Evolutionary conservation across 352 stramenopile species (phyloP), one percentile per base, ranked within the genome.

Genomic region (Phytophthora boehmeriae): DNA sequence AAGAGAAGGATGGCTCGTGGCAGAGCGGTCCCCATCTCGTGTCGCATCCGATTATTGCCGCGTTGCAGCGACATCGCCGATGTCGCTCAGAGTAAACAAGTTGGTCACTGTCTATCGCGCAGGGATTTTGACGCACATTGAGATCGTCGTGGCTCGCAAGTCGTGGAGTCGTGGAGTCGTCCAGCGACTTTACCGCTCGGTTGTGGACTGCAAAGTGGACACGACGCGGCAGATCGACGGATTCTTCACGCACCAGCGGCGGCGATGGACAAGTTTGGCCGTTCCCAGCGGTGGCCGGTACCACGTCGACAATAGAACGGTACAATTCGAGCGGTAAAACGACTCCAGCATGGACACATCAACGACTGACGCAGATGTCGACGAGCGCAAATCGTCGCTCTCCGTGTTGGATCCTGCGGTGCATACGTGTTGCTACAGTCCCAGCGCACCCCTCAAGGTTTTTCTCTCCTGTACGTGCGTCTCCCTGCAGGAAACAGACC

Each of bases 391-490:
- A 4, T 36, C 11, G 27, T 17, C 14, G 39, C 19, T 36, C 22
- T 8, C 19, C 1, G 43, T 52, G 14, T 36, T 30, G 16, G 6
- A 30, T 6, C 14, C 47, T 25, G 22, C 11, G 16, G 23, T 56
- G 6, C 60, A 65, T 36, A 63, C 69, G 47, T 59, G 81, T 45
- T 44, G 44, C 34, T 90, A 88, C 60, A 72, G 71, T 30, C 70
- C 74, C 50, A 76, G 63, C 46, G 46, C 75, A 11, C 63, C 68
- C 42, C 76, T 92, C 54, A 83, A 86, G 73, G 84, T 92, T 59
- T 92, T 92, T 39, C 60, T 92, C 5, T 91, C 81, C 0, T 92
- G 83, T 92, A 56, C 16, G 72, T 35, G 42, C 10, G 14, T 44
- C 22, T 27, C 46, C 19, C 28, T n/a, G n/a, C n/a, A n/a, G n/a